Conservation (phyloP, 2,329 filamentous ascomycete species). For the Didymella segeticola region DNA sequence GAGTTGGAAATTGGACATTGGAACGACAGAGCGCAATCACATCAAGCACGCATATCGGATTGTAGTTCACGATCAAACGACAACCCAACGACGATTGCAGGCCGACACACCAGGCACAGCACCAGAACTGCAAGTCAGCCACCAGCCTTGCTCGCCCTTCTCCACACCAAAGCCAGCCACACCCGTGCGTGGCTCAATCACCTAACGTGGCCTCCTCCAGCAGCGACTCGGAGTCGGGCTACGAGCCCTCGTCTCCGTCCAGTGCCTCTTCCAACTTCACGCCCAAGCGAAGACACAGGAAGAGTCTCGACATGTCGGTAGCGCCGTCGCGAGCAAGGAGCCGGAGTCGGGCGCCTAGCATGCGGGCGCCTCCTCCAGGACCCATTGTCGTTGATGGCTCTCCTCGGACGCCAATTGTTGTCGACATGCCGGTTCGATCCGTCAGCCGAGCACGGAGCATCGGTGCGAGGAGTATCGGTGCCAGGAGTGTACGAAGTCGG, state of each 20-base stretch:
- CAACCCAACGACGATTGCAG: background rate
- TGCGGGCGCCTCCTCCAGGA: conserved; percentile 25
- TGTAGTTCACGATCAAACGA: background rate
- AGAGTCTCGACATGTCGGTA: conserved; percentile 32
- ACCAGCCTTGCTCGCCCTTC: background rate
- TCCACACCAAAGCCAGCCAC: conserved; percentile 7
- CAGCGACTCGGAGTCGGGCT: conserved; percentile 31
- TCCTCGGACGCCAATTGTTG: conserved; percentile 38
- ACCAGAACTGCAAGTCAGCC: conserved; percentile 9
- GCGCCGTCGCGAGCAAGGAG: conserved; percentile 39
- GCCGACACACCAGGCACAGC: background rate
- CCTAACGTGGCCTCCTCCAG: conserved; percentile 30
- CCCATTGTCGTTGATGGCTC: conserved; percentile 36
- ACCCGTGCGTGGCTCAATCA: conserved; percentile 13
- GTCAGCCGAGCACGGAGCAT: conserved; percentile 39
- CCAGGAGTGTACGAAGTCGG: conserved; percentile 3
- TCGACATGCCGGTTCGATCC: conserved; percentile 35
- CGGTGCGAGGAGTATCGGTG: no score
- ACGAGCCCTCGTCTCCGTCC: conserved; percentile 27
- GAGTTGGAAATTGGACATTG: background rate
- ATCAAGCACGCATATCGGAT: background rate
- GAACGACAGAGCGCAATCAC: background rate
- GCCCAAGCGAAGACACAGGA: conserved; percentile 22
- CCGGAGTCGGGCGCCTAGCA: conserved; percentile 40
- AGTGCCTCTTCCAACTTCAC: conserved; percentile 27